These are phyloP conservation scores for Mycena crocata DNA, from an alignment of 768 basidiomycete species.

Conservation along the genomic window DNA sequence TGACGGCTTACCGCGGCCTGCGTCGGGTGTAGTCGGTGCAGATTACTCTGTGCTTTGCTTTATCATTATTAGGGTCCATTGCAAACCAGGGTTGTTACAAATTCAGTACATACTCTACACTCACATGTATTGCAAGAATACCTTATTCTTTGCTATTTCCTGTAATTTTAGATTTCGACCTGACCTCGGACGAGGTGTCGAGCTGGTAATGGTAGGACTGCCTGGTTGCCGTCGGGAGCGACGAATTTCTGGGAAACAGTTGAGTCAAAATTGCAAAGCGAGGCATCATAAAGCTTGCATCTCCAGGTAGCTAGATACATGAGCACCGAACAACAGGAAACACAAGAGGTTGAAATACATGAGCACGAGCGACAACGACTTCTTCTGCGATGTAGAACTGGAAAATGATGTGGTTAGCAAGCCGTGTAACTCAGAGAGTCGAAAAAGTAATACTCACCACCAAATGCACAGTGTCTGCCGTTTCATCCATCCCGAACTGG, in stretches of 20 bases:
- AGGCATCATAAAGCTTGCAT: no score
- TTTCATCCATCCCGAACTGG: constrained; percentile 10
- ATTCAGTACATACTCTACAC: no score
- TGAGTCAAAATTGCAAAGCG: no score
- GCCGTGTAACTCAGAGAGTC: not conserved
- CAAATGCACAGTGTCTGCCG: not conserved
- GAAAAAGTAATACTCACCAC: constrained; percentile 11
- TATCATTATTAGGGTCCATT: constrained; percentile 11
- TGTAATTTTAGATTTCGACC: no score
- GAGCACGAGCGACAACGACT: not conserved
- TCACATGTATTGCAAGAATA: no score
- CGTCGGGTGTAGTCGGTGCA: not conserved
- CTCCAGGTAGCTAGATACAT: no score
- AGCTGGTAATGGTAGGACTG: no score
- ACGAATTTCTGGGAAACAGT: no score
- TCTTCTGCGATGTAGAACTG: not conserved
- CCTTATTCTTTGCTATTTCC: no score
- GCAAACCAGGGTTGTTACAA: no score
- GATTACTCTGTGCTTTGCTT: not conserved
- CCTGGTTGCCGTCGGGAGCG: no score
- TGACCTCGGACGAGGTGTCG: no score
- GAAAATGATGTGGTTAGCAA: constrained; percentile 11
- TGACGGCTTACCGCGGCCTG: constrained; percentile 15
- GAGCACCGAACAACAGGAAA: not conserved
- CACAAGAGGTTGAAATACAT: not conserved